Percentiles rank a stretch among this genome's conserved stretches.
Conservation (phyloP, 2,329 filamentous ascomycete genomes). For the Endocalyx cinctus region DNA sequence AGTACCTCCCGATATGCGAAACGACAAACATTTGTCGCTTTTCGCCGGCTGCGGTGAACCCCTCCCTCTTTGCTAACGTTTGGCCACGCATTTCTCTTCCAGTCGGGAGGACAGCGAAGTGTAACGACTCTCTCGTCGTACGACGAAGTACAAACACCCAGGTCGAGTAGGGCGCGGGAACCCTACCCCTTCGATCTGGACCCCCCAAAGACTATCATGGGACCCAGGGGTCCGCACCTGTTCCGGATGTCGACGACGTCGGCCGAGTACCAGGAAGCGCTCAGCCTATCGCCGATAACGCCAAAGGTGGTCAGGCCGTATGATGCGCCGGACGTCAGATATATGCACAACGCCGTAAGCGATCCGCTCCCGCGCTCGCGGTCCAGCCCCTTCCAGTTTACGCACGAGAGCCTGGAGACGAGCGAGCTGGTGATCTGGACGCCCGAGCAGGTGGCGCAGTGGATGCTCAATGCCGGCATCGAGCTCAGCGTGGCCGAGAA, state of each 20-base stretch:
- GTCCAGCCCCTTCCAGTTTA: conserved; percentile 48
- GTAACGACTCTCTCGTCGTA: conserved; percentile 84
- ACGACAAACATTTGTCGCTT: conserved; percentile 14
- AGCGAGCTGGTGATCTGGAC: conserved; percentile 62
- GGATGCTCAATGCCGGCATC: conserved; percentile 81
- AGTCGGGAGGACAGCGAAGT: conserved; percentile 70
- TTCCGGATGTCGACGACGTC: conserved; percentile 67
- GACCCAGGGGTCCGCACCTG: conserved; percentile 80
- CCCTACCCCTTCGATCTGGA: conserved; percentile 58
- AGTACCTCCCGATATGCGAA: too few relatives aligned
- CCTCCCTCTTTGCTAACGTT: neutral
- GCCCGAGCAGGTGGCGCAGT: conserved; percentile 73
- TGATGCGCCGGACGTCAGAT: too few relatives aligned
- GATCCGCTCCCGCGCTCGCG: conserved; percentile 33
- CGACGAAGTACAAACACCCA: conserved; percentile 77
- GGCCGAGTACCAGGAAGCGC: conserved; percentile 49
- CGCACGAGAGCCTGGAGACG: conserved; percentile 53
- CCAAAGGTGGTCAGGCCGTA: conserved; percentile 51
- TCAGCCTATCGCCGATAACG: conserved; percentile 71
- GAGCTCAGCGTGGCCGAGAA: conserved; percentile 73
- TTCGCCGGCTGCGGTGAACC: neutral
- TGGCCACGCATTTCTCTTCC: conserved; percentile 9
- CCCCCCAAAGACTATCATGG: conserved; percentile 64
- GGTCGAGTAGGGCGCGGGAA: conserved; percentile 56
- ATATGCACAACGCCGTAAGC: too few relatives aligned